These are phyloP conservation scores for Tuber aestivum DNA, from an alignment of 495 filamentous ascomycete species.

Conservation along the genomic window DNA sequence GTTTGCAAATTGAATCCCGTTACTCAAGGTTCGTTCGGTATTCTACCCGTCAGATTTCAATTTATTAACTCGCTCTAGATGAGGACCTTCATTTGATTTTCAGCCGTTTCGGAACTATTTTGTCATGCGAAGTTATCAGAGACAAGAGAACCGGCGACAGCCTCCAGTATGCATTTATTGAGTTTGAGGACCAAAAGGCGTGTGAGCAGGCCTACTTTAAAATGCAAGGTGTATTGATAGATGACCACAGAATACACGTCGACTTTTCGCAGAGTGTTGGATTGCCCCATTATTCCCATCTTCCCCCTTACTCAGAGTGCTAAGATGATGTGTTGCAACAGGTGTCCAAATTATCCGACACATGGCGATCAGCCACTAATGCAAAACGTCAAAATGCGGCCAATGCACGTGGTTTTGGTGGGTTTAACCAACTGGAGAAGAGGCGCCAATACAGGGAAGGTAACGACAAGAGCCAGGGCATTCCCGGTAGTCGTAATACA, in stretches of 20 bases:
- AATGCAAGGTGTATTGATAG: constrained; percentile 94
- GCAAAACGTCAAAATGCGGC: constrained; percentile 62
- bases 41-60: constrained; percentile 15
- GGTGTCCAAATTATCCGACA: constrained; percentile 79
- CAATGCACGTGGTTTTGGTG: constrained; percentile 66
- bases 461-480: constrained; percentile 48
- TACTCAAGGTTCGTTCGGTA: constrained; percentile 57
- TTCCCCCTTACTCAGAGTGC: constrained; percentile 14
- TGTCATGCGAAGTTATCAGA: constrained; percentile 93
- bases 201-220: constrained; percentile 98
- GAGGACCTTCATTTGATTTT: constrained; percentile 94
- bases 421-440: constrained; percentile 77
- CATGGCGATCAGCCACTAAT: constrained; percentile 84
- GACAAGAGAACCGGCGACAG: constrained; percentile 92
- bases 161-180: constrained; percentile 95
- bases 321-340: constrained; percentile 42
- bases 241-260: constrained; percentile 96
- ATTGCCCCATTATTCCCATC: constrained; percentile 10
- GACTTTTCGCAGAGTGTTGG: constrained; percentile 94
- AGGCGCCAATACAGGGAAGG: constrained; percentile 80
- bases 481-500: constrained; percentile 55
- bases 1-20: constrained; percentile 98
- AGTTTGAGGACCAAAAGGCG: constrained; percentile 84
- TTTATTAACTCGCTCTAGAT: constrained; percentile 50
- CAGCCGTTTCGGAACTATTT: constrained; percentile 88